Conservation (phyloP, 805 yeast genomes). For the Ogataea ganodermae region DNA sequence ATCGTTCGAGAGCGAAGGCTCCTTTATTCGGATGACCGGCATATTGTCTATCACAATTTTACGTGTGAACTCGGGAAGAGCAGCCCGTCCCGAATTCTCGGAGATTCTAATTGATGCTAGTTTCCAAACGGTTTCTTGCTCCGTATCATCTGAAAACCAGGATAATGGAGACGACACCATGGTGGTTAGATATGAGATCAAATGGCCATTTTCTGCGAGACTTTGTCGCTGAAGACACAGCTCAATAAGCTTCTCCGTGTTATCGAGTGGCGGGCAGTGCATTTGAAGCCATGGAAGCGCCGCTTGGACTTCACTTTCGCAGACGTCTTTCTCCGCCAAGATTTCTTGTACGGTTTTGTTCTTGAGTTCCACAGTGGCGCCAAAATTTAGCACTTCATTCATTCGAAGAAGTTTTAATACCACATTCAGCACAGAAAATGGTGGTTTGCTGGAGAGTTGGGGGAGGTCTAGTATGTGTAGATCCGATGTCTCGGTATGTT, state of each 20-base stretch:
- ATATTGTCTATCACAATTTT: slow-evolving; percentile 45
- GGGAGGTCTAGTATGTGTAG: slow-evolving; percentile 66
- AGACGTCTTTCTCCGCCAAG: slow-evolving; percentile 39
- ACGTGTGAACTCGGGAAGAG: slow-evolving; percentile 71
- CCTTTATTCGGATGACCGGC: slow-evolving; percentile 51
- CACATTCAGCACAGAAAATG: slow-evolving; percentile 44
- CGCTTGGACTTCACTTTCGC: slow-evolving; percentile 23
- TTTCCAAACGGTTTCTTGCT: slow-evolving; percentile 46
- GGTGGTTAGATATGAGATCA: slow-evolving; percentile 50
- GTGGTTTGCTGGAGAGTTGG: slow-evolving; percentile 44
- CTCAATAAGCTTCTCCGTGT: slow-evolving; percentile 6
- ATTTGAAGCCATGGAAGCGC: slow-evolving; percentile 48
- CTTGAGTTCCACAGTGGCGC: slow-evolving; percentile 13
- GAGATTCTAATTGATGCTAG: slow-evolving; percentile 67
- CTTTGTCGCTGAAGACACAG: background rate
- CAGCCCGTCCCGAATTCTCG: slow-evolving; percentile 82
- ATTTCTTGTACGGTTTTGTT: slow-evolving; percentile 11
- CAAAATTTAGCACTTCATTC: slow-evolving; percentile 53
- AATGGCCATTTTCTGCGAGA: slow-evolving; percentile 26
- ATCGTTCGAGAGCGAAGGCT: slow-evolving; percentile 86
- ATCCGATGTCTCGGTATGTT: background rate
- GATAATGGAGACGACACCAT: slow-evolving; percentile 49
- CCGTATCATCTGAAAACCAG: slow-evolving; percentile 44
- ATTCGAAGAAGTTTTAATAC: slow-evolving; percentile 52
- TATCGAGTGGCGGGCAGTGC: slow-evolving; percentile 38